Conservation (phyloP, 2,329 filamentous ascomycete species). For the Verticillium dahliae region DNA sequence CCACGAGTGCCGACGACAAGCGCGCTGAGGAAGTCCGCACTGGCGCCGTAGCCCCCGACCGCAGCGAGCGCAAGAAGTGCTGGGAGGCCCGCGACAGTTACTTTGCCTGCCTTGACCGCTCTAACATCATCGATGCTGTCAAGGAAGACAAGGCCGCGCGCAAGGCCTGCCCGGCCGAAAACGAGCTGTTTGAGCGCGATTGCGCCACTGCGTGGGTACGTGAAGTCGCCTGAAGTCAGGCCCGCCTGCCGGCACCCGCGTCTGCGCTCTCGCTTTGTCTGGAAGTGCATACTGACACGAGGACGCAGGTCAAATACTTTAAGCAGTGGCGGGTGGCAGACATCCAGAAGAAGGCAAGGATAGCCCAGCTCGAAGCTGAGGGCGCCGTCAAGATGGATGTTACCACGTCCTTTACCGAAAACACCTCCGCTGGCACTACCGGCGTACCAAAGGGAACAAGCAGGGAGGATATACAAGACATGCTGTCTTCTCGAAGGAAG, state of each 20-base stretch:
- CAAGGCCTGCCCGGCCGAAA: slow-evolving; percentile 32
- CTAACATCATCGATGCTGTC: slow-evolving; percentile 67
- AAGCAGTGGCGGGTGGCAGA: slow-evolving; percentile 95
- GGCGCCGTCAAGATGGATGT: slow-evolving; percentile 58
- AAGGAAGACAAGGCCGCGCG: slow-evolving; percentile 33
- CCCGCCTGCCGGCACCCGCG: too few relatives aligned
- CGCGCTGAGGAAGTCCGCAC: slow-evolving; percentile 47
- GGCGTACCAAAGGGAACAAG: slow-evolving; percentile 17
- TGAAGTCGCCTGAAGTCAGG: slow-evolving; percentile 13
- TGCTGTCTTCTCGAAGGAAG: slow-evolving; percentile 27
- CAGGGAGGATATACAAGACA: slow-evolving; percentile 29
- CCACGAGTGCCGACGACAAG: slow-evolving; percentile 32
- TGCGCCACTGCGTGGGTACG: slow-evolving; percentile 88
- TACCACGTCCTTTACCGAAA: slow-evolving; percentile 23
- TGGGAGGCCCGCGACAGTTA: slow-evolving; percentile 86
- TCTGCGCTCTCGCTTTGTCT: too few relatives aligned
- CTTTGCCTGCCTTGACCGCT: slow-evolving; percentile 78
- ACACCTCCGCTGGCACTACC: neutral
- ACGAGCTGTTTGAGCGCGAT: slow-evolving; percentile 66
- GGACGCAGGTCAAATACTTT: slow-evolving; percentile 86
- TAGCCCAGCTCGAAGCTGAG: slow-evolving; percentile 68
- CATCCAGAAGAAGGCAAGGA: slow-evolving; percentile 71
- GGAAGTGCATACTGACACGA: neutral
- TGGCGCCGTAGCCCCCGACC: slow-evolving; percentile 70
- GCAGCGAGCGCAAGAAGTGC: slow-evolving; percentile 73